Conservation (phyloP, 2,329 filamentous ascomycete species). For the Trichophyton mentagrophytes region DNA sequence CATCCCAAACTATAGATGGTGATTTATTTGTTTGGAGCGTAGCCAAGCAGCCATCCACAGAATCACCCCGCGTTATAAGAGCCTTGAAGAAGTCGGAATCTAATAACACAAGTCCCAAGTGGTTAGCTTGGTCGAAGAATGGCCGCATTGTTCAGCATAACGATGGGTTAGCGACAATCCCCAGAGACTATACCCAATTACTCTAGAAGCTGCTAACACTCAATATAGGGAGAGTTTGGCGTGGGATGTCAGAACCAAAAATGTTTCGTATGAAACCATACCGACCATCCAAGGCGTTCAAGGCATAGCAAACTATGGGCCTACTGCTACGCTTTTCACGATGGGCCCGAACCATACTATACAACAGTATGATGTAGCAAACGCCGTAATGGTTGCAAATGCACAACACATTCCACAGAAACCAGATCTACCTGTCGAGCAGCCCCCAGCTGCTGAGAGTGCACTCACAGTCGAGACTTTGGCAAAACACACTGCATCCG, state of each 20-base stretch:
- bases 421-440: conserved; percentile 65
- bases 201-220: neutral
- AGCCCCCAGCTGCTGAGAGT: conserved; percentile 6
- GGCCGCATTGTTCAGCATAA: conserved; percentile 87
- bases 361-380: conserved; percentile 90
- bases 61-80: conserved; percentile 77
- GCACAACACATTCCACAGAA: conserved; percentile 73
- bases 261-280: conserved; percentile 79
- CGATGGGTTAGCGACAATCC: conserved; percentile 54
- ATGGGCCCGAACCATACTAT: conserved; percentile 76
- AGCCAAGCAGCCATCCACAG: conserved; percentile 58
- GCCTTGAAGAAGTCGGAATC: conserved; percentile 71
- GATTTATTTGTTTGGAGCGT: conserved; percentile 96
- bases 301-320: conserved; percentile 77
- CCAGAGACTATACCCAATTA: neutral
- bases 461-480: conserved; percentile 8
- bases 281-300: conserved; percentile 71
- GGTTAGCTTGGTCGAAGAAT: conserved; percentile 98
- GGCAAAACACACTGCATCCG: conserved; percentile 20
- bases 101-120: conserved; percentile 64
- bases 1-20: conserved; percentile 80
- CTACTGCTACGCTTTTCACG: conserved; percentile 84
- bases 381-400: conserved; percentile 68
- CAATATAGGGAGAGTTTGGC: conserved; percentile 64
- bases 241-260: conserved; percentile 97